Base-by-base conservation (phyloP, 495 filamentous ascomycete genomes). In the Xylaria acuta region DNA sequence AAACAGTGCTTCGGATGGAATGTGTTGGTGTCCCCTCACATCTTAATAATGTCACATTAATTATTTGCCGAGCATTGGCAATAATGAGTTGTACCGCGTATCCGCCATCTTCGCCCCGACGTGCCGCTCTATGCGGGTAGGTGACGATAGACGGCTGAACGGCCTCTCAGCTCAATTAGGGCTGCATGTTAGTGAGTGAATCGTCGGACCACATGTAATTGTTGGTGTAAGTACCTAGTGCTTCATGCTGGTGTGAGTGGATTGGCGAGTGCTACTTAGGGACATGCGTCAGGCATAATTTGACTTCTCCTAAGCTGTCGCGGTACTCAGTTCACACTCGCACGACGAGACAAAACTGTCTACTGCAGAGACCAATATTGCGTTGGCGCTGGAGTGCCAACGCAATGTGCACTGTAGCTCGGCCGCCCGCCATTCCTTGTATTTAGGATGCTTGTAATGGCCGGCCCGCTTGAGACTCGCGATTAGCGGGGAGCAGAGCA, bases 121-220 rank as follows among this genome's bases (percentile, higher is more conserved):
- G 49, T 71, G 69, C 69, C 69, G 69, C 36, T 64, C 69, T 64
- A 71, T 49, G 59, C 69, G 45, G 36, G 18, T 38, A 56, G 32
- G 69, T 54, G 59, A 43, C 59, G 43, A 45, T 16, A 38, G 45
- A 70, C 60, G 41, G 58, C 20, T 49, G 45, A 34, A 36, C n/a
- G 22, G 45, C 27, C 30, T 14, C 58, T 53, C 41, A 64, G 22
- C 36, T 34, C 30, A 51, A 9, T 20, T 14, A 30, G 45, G 32
- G n/a, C 32, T 49, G 59, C 22, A 3, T 36, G 34, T 18, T 20
- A 40, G 20, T 54, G 60, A 34, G 47, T 36, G 11, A 59, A 38
- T 40, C 47, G 40, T 40, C 68, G 22, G 25, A 45, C 62, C 58
- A 63, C 56, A 63, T 45, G 58, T 59, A n/a, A 3, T n/a, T 53